Evolutionary conservation across 495 filamentous ascomycete genomes (phyloP), one percentile per base, ranked within the genome.

Genomic region (Penicillium longicatenatum): DNA sequence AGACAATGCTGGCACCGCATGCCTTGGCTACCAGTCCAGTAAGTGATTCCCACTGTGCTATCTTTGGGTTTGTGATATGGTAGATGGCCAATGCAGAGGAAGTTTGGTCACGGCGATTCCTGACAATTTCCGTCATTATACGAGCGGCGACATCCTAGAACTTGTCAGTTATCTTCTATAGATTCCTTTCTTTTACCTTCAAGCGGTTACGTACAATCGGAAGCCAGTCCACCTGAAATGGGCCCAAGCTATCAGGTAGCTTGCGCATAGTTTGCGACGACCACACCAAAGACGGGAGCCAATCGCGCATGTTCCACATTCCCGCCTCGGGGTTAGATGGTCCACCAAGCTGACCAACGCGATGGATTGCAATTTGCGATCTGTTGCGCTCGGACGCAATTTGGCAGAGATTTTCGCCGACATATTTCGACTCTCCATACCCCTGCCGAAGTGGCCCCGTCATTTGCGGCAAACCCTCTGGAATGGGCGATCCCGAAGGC

Each of bases 291-390:
- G 54, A 43, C 4, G 59, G 56, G 8, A 67, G 9, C 66, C 66
- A 69, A 20, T 69, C 66, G 9, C 54, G 14, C n/a, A 37, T 48
- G 35, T 63, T 69, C 66, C 66, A 69, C 30, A 58, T 52, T 2
- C 65, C 66, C 2, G n/a, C 14, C 6, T 24, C 11, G 14, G 22
- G 9, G 21, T 10, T 33, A 2, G 52, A 54, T 0, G 82, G 75
- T 0, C 83, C 82, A 5, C 63, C 78, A 35, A 85, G 77, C 58
- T 86, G 83, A 0, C 83, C 82, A 7, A 84, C 75, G 1, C 84
- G 75, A 46, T 77, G 71, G 8, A 82, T 66, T 2, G 19, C 6
- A 8, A 45, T 22, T 2, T 20, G 19, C 1, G 20, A 22, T 12
- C 43, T 20, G 11, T 14, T 45, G 1, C 19, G 43, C 7, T 45